Evolutionary conservation across 1,284 basidiomycete species (phyloP).

Genomic region (Leccinum huronense): DNA sequence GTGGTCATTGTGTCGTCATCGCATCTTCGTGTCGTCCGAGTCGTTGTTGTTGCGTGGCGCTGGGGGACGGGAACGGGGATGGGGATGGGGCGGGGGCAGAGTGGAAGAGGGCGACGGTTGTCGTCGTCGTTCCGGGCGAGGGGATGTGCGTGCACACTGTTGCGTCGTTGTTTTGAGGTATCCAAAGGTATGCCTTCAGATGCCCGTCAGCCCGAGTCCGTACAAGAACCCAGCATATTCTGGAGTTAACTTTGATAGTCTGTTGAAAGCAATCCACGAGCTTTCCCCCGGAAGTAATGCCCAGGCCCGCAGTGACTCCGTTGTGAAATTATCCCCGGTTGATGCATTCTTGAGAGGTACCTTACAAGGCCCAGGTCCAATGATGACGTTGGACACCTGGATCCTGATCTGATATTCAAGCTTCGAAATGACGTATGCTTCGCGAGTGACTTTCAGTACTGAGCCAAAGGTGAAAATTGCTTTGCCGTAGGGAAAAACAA

Average conservation of each 20-base stretch:
- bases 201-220: conserved; percentile 93
- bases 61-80: too few relatives aligned
- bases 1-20: too few relatives aligned
- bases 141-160: too few relatives aligned
- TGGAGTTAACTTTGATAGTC: conserved; percentile 80
- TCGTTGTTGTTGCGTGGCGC: too few relatives aligned
- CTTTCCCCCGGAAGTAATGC: conserved; percentile 80
- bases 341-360: conserved; percentile 62
- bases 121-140: too few relatives aligned
- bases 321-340: conserved; percentile 98
- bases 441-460: conserved; percentile 65
- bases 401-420: conserved; percentile 78
- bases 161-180: conserved; percentile 58
- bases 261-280: conserved; percentile 93
- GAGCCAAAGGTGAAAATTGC: conserved; percentile 87
- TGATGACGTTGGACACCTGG: conserved; percentile 63
- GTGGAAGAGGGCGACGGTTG: too few relatives aligned
- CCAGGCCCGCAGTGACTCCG: conserved; percentile 89
- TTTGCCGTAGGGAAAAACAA: conserved; percentile 82
- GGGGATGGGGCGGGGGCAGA: too few relatives aligned
- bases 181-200: conserved; percentile 83
- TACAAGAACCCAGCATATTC: conserved; percentile 95
- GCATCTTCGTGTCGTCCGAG: too few relatives aligned
- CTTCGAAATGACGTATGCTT: conserved; percentile 76
- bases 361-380: conserved; percentile 64